Conservation (phyloP, 129 eudicot species). For the Artemisia argyi region DNA sequence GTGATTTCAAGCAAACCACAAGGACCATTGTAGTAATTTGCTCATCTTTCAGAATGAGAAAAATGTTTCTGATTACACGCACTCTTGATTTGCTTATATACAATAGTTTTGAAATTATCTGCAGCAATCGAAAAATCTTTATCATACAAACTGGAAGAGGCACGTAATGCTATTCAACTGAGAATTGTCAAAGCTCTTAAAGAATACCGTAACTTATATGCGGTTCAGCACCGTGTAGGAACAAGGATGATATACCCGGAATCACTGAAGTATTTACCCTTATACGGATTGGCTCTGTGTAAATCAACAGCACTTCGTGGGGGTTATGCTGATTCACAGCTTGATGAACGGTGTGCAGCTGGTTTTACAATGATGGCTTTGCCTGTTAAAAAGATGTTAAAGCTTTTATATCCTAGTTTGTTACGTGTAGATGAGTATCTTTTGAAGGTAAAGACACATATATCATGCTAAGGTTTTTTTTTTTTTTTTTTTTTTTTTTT, state of each 20-base stretch:
- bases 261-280: slow-evolving; percentile 63
- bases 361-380: slow-evolving; percentile 96
- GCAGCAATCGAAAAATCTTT: slow-evolving; percentile 82
- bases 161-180: slow-evolving; percentile 58
- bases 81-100: background rate
- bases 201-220: slow-evolving; percentile 83
- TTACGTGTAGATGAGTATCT: slow-evolving; percentile 72
- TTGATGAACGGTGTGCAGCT: slow-evolving; percentile 93
- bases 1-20: too few species aligned
- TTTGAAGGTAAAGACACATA: slow-evolving; percentile 42
- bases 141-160: slow-evolving; percentile 83
- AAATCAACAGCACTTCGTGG: slow-evolving; percentile 87
- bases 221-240: slow-evolving; percentile 78
- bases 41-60: background rate
- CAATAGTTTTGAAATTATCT: slow-evolving; percentile 6
- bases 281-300: slow-evolving; percentile 70
- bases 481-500: background rate
- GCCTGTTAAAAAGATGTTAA: slow-evolving; percentile 72
- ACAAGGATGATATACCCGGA: slow-evolving; percentile 95
- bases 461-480: background rate
- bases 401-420: slow-evolving; percentile 74
- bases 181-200: slow-evolving; percentile 81
- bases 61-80: background rate
- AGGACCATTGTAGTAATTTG: too few species aligned
- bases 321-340: slow-evolving; percentile 74